These are phyloP conservation scores for Nakaseomyces glabratus DNA, from an alignment of 1,139 yeast species.

Conservation along the genomic window DNA sequence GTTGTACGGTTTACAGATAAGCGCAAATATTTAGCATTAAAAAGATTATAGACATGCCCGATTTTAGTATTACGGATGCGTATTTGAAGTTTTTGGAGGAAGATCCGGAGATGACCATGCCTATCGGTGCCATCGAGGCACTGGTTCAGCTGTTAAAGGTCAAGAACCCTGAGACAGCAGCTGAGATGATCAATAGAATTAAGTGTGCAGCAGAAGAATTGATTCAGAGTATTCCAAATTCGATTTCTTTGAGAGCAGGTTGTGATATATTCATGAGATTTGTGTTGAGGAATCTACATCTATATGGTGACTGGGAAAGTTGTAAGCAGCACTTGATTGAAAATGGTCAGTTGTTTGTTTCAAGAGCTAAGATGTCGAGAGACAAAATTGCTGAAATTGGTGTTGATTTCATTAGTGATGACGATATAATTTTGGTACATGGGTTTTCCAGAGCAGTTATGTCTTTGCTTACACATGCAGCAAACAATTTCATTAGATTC, in stretches of 20 bases:
- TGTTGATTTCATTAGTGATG: conserved; percentile 82
- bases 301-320: conserved; percentile 94
- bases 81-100: conserved; percentile 74
- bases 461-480: conserved; percentile 67
- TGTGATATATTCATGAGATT: conserved; percentile 94
- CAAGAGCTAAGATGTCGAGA: conserved; percentile 86
- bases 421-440: conserved; percentile 82
- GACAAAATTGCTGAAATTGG: conserved; percentile 84
- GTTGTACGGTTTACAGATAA: conserved; percentile 11
- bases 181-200: conserved; percentile 78
- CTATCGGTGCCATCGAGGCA: conserved; percentile 96
- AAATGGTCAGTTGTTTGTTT: conserved; percentile 86
- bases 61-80: conserved; percentile 71
- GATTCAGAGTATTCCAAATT: conserved; percentile 75
- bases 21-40: conserved; percentile 18
- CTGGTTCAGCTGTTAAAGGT: conserved; percentile 72
- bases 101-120: conserved; percentile 96
- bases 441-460: conserved; percentile 88
- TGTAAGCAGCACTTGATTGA: conserved; percentile 81
- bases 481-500: conserved; percentile 65
- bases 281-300: conserved; percentile 78
- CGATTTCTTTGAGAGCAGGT: conserved; percentile 91
- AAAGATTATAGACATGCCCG: conserved; percentile 26
- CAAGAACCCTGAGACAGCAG: conserved; percentile 84
- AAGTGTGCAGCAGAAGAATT: conserved; percentile 66